Conservation (phyloP, 2,329 filamentous ascomycete species). For the Hirsutella rhossiliensis region DNA sequence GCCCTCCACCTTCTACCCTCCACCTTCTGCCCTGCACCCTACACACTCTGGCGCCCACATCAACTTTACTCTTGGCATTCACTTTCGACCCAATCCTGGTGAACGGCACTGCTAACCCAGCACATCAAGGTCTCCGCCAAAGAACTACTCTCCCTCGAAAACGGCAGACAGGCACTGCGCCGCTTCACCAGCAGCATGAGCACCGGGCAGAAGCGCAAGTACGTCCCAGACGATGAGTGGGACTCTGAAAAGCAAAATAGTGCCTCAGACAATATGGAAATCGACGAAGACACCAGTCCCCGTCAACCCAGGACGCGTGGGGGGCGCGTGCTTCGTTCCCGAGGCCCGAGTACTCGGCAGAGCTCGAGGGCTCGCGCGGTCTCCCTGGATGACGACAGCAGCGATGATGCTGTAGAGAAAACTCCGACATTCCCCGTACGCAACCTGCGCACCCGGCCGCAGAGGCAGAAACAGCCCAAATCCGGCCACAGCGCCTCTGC, state of each 20-base stretch:
- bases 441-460: conserved; percentile 12
- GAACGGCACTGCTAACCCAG: conserved; percentile 6
- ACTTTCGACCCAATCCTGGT: not conserved
- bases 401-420: conserved; percentile 7
- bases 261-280: conserved; percentile 13
- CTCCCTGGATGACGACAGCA: conserved; percentile 7
- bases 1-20: too few species aligned
- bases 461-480: conserved; percentile 2
- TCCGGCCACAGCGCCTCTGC: conserved; percentile 13
- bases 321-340: conserved; percentile 12
- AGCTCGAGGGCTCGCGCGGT: not conserved
- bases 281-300: conserved; percentile 11
- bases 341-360: conserved; percentile 9
- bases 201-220: conserved; percentile 18
- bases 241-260: conserved; percentile 12
- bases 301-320: not conserved
- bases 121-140: conserved; percentile 16
- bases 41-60: too few species aligned
- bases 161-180: conserved; percentile 18
- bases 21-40: too few species aligned
- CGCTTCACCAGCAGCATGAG: conserved; percentile 8
- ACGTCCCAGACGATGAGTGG: conserved; percentile 14
- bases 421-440: conserved; percentile 4
- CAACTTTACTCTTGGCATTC: not conserved
- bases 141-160: conserved; percentile 17